A percentile compares a stretch with the other conserved stretches of the same genome.
phyloP scores from a whole-genome alignment of 2,329 filamentous ascomycete genomes.

The Rhynchosporium agropyri region DNA sequence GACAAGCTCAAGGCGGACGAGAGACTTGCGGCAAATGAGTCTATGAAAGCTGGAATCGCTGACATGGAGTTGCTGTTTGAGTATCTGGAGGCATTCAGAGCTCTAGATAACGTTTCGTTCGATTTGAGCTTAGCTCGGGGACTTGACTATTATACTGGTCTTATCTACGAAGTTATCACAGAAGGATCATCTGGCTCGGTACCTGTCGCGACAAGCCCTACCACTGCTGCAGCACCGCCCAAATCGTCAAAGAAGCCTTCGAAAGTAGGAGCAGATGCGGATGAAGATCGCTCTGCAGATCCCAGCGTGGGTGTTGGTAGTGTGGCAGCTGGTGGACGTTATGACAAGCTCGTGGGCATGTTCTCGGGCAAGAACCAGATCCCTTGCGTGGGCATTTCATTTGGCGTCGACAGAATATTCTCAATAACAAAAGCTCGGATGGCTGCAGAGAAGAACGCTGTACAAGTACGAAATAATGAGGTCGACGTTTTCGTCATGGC shows the following conservation, averaged over 20 bases:
- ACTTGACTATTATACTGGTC: slow-evolving; percentile 82
- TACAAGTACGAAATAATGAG: slow-evolving; percentile 66
- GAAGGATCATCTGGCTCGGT: slow-evolving; percentile 54
- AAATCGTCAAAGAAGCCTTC: slow-evolving; percentile 46
- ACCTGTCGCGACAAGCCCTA: slow-evolving; percentile 42
- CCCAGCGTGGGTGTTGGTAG: slow-evolving; percentile 84
- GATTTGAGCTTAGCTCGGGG: slow-evolving; percentile 89
- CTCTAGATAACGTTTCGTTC: slow-evolving; percentile 77
- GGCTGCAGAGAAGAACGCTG: slow-evolving; percentile 60
- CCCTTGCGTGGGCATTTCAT: slow-evolving; percentile 89
- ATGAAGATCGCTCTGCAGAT: slow-evolving; percentile 72
- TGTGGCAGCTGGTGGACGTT: slow-evolving; percentile 86
- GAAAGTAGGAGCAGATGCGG: slow-evolving; percentile 54
- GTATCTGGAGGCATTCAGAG: slow-evolving; percentile 78
- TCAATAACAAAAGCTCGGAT: slow-evolving; percentile 82
- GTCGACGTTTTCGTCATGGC: slow-evolving; percentile 96
- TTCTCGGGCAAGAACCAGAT: slow-evolving; percentile 84
- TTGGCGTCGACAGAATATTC: slow-evolving; percentile 94
- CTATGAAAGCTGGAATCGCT: slow-evolving; percentile 76
- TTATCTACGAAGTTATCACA: slow-evolving; percentile 79
- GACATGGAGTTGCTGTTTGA: slow-evolving; percentile 81
- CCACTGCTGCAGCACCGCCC: slow-evolving; percentile 45
- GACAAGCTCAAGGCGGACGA: slow-evolving; percentile 69
- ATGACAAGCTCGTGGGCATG: slow-evolving; percentile 93
- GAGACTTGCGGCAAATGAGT: slow-evolving; percentile 68